These are phyloP conservation scores for Populus hybrid DNA, from an alignment of 441 rosid genomes.

Conservation along the genomic window DNA sequence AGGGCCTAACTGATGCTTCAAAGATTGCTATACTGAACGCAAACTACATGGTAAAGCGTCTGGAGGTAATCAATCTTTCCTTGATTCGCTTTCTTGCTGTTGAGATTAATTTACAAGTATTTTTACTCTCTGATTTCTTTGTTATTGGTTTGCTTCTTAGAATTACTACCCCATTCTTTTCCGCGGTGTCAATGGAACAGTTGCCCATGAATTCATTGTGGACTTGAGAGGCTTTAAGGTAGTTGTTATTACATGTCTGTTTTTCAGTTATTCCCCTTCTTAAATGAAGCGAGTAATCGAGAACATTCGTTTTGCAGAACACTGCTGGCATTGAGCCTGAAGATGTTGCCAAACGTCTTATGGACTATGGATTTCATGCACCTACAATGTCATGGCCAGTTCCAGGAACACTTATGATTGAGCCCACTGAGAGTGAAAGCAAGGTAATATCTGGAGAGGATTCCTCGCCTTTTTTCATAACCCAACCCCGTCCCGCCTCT, in stretches of 20 bases:
- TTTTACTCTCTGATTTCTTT: constrained; percentile 1
- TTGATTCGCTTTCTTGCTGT: background rate
- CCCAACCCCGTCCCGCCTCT: background rate
- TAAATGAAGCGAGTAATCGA: background rate
- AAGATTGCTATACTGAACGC: constrained; percentile 92
- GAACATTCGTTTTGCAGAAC: constrained; percentile 37
- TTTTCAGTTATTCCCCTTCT: background rate
- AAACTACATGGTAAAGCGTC: constrained; percentile 97
- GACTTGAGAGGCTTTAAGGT: constrained; percentile 95
- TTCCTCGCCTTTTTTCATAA: constrained; percentile 3
- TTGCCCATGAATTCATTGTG: constrained; percentile 90
- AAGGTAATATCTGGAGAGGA: constrained; percentile 42
- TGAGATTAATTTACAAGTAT: constrained; percentile 2
- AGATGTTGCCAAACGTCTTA: constrained; percentile 95
- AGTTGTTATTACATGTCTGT: constrained; percentile 4
- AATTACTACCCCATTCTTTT: constrained; percentile 79
- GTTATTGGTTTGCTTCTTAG: constrained; percentile 36
- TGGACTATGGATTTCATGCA: constrained; percentile 92
- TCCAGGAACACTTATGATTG: constrained; percentile 96
- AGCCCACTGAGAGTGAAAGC: constrained; percentile 99
- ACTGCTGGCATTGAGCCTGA: constrained; percentile 93
- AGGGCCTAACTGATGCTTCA: constrained; percentile 92
- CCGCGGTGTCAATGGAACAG: constrained; percentile 94
- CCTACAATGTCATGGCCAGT: constrained; percentile 99
- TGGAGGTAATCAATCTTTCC: constrained; percentile 58